These are phyloP conservation scores for Ogataea zsoltii DNA, from an alignment of 805 yeast species.

Conservation along the genomic window DNA sequence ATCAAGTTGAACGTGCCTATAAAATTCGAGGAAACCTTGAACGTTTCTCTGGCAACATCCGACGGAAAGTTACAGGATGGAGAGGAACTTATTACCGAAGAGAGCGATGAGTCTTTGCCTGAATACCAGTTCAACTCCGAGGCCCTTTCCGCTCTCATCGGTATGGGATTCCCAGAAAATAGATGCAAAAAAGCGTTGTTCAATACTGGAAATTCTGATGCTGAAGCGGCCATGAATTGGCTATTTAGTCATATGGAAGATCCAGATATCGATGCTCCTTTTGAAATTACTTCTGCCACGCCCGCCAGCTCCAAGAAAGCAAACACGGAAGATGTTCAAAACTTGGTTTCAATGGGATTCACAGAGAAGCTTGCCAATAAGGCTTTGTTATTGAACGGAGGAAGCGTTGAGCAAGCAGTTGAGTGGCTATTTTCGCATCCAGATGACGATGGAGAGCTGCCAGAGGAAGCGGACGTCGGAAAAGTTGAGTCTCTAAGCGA, in stretches of 20 bases:
- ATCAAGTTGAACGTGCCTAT: slow-evolving; percentile 77
- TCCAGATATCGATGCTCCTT: slow-evolving; percentile 67
- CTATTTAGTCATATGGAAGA: slow-evolving; percentile 88
- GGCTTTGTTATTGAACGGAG: slow-evolving; percentile 61
- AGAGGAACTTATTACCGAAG: slow-evolving; percentile 40
- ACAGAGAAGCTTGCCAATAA: slow-evolving; percentile 61
- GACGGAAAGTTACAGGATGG: slow-evolving; percentile 45
- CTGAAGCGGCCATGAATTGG: slow-evolving; percentile 88
- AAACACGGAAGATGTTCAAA: slow-evolving; percentile 43
- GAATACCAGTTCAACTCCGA: slow-evolving; percentile 56
- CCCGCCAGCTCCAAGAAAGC: slow-evolving; percentile 17
- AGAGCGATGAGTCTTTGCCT: slow-evolving; percentile 26
- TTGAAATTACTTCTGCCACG: slow-evolving; percentile 32
- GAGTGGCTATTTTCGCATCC: slow-evolving; percentile 90
- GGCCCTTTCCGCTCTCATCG: slow-evolving; percentile 53
- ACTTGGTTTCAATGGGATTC: slow-evolving; percentile 78
- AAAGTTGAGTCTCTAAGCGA: slow-evolving; percentile 7
- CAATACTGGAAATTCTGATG: slow-evolving; percentile 62
- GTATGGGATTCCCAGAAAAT: slow-evolving; percentile 86
- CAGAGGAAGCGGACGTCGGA: slow-evolving; percentile 19
- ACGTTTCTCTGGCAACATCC: slow-evolving; percentile 44
- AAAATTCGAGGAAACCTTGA: slow-evolving; percentile 41
- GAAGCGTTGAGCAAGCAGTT: slow-evolving; percentile 73
- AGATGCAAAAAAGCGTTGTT: slow-evolving; percentile 68
- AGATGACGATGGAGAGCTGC: slow-evolving; percentile 67